Evolutionary conservation across 495 filamentous ascomycete species (phyloP).

Genomic region (Trichocladium antarcticum): DNA sequence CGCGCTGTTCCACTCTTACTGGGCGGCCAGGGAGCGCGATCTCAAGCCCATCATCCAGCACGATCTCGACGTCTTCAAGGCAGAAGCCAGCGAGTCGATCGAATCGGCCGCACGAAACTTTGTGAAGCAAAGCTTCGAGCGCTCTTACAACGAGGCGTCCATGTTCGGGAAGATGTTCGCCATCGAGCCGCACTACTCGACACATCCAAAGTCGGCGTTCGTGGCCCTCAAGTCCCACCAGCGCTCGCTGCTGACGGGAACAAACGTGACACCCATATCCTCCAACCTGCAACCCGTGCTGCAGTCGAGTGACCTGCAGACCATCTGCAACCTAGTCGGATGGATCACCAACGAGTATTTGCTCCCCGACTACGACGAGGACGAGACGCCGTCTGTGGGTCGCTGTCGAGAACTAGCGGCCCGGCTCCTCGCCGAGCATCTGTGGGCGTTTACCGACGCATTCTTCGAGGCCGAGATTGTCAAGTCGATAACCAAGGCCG

Average conservation of each 20-base stretch:
- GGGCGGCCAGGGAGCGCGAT: conserved; percentile 36
- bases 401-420: conserved; percentile 54
- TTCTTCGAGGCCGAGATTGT: conserved; percentile 42
- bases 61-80: conserved; percentile 41
- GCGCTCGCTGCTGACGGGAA: conserved; percentile 32
- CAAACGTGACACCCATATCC: conserved; percentile 38
- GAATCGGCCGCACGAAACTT: conserved; percentile 39
- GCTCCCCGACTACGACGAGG: conserved; percentile 61
- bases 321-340: conserved; percentile 65
- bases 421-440: conserved; percentile 42
- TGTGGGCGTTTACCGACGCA: conserved; percentile 42
- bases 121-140: conserved; percentile 41
- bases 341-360: conserved; percentile 73
- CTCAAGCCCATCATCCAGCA: conserved; percentile 44
- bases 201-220: conserved; percentile 35
- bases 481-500: conserved; percentile 40
- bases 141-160: conserved; percentile 37
- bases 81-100: conserved; percentile 33
- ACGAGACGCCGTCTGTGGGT: conserved; percentile 60
- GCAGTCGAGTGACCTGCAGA: conserved; percentile 32
- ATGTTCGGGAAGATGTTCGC: conserved; percentile 40
- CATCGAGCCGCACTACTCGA: conserved; percentile 38
- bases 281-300: conserved; percentile 35
- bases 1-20: conserved; percentile 37
- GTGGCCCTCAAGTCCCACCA: conserved; percentile 30